These are phyloP conservation scores for Arabidopsis hybrid DNA, from an alignment of 441 rosid species.

Conservation along the genomic window DNA sequence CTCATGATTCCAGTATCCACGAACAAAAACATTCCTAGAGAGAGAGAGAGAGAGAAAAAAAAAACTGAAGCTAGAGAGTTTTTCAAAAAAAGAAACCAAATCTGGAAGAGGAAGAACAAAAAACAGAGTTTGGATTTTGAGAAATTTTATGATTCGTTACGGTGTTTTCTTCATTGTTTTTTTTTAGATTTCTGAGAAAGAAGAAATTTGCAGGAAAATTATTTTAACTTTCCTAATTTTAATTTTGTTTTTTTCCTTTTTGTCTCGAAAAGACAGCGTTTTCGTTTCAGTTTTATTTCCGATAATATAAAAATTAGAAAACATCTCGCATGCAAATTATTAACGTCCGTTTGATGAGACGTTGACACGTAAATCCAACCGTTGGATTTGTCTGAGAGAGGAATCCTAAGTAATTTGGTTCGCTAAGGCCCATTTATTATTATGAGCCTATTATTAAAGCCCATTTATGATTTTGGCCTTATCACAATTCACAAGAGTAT, in stretches of 20 bases:
- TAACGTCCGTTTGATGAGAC: conserved; percentile 36
- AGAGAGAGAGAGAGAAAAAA: conserved; percentile 1
- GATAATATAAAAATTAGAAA: not conserved
- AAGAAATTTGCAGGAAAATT: conserved; percentile 51
- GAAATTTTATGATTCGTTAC: conserved; percentile 13
- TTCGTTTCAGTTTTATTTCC: conserved; percentile 23
- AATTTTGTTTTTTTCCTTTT: not conserved
- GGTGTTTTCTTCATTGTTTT: conserved; percentile 9
- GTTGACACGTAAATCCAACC: conserved; percentile 46
- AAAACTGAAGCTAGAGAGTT: conserved; percentile 31
- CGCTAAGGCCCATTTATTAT: not conserved
- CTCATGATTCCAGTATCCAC: conserved; percentile 45
- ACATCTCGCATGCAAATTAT: conserved; percentile 36
- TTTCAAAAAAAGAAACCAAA: conserved; percentile 10
- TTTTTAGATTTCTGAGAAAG: conserved; percentile 56
- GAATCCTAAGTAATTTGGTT: conserved; percentile 41
- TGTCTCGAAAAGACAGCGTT: conserved; percentile 37
- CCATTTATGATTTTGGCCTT: not conserved
- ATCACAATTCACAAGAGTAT: not conserved
- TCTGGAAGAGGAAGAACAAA: conserved; percentile 33
- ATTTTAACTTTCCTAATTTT: conserved; percentile 24
- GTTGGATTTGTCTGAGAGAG: conserved; percentile 39
- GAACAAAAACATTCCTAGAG: conserved; percentile 14
- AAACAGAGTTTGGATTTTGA: conserved; percentile 30
- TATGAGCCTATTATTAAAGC: conserved; percentile 12